Conservation (phyloP, 768 basidiomycete species). For the Gymnopilus dilepis region DNA sequence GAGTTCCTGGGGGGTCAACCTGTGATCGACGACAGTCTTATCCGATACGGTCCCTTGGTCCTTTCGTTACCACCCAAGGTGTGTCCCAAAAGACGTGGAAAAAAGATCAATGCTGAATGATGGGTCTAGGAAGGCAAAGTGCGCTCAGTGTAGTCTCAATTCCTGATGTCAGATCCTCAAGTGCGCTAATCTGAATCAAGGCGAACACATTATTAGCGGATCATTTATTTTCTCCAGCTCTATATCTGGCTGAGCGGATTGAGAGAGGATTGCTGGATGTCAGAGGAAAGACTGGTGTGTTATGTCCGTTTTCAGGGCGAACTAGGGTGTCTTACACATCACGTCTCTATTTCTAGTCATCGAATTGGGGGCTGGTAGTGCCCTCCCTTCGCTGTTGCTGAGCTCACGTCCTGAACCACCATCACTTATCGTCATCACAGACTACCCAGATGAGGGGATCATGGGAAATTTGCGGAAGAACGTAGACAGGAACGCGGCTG, state of each 20-base stretch:
- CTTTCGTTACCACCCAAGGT: slow-evolving; percentile 68
- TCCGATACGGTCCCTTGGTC: slow-evolving; percentile 58
- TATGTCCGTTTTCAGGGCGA: neutral
- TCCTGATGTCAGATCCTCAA: slow-evolving; percentile 17
- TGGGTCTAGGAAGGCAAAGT: slow-evolving; percentile 64
- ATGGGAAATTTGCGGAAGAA: slow-evolving; percentile 61
- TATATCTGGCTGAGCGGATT: slow-evolving; percentile 69
- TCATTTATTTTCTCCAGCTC: slow-evolving; percentile 72
- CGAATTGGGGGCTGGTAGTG: slow-evolving; percentile 76
- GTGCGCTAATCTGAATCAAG: slow-evolving; percentile 36
- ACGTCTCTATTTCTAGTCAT: slow-evolving; percentile 47
- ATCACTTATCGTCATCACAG: slow-evolving; percentile 62
- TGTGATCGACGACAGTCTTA: slow-evolving; percentile 46
- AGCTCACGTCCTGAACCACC: slow-evolving; percentile 51
- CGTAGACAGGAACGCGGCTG: slow-evolving; percentile 50
- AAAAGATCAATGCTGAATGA: neutral
- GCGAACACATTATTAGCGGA: slow-evolving; percentile 76
- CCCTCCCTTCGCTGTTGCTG: slow-evolving; percentile 67
- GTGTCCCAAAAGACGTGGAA: slow-evolving; percentile 8
- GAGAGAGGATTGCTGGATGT: slow-evolving; percentile 58
- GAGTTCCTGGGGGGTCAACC: slow-evolving; percentile 53
- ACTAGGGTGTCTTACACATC: neutral
- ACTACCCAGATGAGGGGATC: slow-evolving; percentile 71
- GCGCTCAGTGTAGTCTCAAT: slow-evolving; percentile 24
- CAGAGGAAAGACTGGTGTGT: slow-evolving; percentile 45